These are phyloP conservation scores for Detonula confervacea DNA, from an alignment of 352 stramenopile species.

Conservation along the genomic window DNA sequence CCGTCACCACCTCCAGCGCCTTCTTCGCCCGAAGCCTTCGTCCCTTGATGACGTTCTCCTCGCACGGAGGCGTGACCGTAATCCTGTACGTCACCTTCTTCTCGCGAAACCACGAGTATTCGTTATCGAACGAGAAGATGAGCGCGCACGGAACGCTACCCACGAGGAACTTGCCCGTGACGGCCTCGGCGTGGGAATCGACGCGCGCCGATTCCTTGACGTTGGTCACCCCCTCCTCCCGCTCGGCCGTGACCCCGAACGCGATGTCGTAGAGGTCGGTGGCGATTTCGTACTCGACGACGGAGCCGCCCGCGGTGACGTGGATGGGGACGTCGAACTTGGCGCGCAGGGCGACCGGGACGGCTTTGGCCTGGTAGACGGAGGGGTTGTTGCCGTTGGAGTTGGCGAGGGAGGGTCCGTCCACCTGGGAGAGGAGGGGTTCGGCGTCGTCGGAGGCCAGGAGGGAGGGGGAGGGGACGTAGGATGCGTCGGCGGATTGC, in stretches of 20 bases:
- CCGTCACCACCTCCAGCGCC: conserved; percentile 61
- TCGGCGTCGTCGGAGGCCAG: conserved; percentile 53
- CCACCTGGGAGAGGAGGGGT: conserved; percentile 68
- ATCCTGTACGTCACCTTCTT: conserved; percentile 81
- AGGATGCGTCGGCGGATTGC: conserved; percentile 65
- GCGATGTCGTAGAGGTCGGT: conserved; percentile 74
- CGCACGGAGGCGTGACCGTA: conserved; percentile 68
- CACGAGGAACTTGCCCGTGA: conserved; percentile 83
- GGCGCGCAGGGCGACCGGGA: conserved; percentile 62
- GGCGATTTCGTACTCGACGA: conserved; percentile 78
- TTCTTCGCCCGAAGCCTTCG: conserved; percentile 67
- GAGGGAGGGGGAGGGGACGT: conserved; percentile 61
- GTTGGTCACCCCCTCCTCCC: conserved; percentile 77
- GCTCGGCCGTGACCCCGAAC: conserved; percentile 77
- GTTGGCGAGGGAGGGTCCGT: conserved; percentile 65
- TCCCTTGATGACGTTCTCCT: conserved; percentile 63
- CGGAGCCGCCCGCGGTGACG: conserved; percentile 65
- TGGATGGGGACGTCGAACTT: conserved; percentile 80
- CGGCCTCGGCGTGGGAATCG: conserved; percentile 60
- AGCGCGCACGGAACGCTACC: conserved; percentile 78
- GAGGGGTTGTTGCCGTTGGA: conserved; percentile 60
- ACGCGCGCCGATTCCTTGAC: conserved; percentile 71
- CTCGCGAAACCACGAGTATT: conserved; percentile 82
- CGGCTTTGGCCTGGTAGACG: conserved; percentile 69
- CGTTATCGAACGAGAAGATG: conserved; percentile 82